A percentile compares a stretch with the other conserved stretches of the same genome.
Conservation (phyloP, 352 stramenopile species). For the Saprolegnia diclina region DNA sequence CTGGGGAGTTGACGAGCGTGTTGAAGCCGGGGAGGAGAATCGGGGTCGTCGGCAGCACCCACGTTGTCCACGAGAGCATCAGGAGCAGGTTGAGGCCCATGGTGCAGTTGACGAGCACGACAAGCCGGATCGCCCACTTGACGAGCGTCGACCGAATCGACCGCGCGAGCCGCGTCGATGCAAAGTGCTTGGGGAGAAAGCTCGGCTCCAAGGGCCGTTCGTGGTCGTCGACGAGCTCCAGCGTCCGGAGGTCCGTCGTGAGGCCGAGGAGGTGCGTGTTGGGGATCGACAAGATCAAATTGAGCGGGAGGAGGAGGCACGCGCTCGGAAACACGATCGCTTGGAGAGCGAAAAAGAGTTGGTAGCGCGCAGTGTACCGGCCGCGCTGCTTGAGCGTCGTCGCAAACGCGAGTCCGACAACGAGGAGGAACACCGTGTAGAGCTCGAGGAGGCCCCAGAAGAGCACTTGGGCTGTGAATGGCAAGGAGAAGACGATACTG, state of each 20-base stretch:
- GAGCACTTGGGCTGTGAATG: background rate
- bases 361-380: background rate
- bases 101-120: background rate
- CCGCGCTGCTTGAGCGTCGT: background rate
- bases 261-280: background rate
- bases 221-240: background rate
- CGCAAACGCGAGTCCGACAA: background rate
- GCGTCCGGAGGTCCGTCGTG: background rate
- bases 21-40: background rate
- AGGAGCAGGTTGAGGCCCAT: background rate
- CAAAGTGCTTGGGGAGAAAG: background rate
- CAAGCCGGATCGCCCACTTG: background rate
- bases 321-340: background rate
- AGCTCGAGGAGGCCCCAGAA: background rate
- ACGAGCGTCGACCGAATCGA: background rate
- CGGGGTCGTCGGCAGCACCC: background rate
- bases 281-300: background rate
- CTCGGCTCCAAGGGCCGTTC: background rate
- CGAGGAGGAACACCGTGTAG: background rate
- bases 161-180: background rate
- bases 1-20: background rate
- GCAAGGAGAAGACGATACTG: background rate
- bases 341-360: background rate
- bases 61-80: background rate
- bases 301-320: background rate